A percentile compares a stretch with the other conserved stretches of the same genome.
Conservation (phyloP, 83 land plant genomes). For the Diphasiastrum complanatum region DNA sequence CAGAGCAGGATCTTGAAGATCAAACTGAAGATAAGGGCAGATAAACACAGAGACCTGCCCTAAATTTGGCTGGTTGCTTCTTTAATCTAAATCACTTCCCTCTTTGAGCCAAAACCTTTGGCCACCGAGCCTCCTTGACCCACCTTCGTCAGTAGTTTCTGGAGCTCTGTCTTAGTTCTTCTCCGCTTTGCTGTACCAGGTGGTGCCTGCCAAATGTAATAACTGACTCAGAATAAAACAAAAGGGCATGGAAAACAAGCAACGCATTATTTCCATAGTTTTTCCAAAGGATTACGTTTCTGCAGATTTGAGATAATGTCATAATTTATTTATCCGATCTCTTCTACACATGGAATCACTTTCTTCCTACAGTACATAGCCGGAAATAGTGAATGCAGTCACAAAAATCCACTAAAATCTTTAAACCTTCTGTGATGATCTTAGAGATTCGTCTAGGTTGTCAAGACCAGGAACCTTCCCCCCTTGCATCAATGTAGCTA, state of each 20-base stretch:
- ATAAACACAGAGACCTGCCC: too few species aligned
- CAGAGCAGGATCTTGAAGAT: too few species aligned
- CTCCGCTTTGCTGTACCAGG: slow-evolving; percentile 33
- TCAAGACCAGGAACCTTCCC: slow-evolving; percentile 82
- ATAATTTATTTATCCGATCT: too few species aligned
- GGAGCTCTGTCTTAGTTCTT: slow-evolving; percentile 17
- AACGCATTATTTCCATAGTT: background rate
- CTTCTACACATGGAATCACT: too few species aligned
- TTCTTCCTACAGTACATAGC: too few species aligned
- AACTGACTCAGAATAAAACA: background rate
- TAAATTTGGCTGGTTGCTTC: too few species aligned
- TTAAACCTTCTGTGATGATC: background rate
- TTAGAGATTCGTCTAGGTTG: slow-evolving; percentile 58
- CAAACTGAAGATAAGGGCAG: too few species aligned
- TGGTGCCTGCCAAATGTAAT: slow-evolving; percentile 10
- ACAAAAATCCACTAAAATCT: background rate
- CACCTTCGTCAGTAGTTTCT: slow-evolving; percentile 7
- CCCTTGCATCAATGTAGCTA: slow-evolving; percentile 87
- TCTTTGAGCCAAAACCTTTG: slow-evolving; percentile 23
- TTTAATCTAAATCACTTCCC: too few species aligned
- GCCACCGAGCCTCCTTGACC: slow-evolving; percentile 3
- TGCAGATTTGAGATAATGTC: too few species aligned
- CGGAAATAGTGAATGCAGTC: background rate
- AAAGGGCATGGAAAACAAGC: background rate
- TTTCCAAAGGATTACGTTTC: background rate